These are phyloP conservation scores for Diutina neorugosa DNA, from an alignment of 1,139 yeast species.

Conservation along the genomic window DNA sequence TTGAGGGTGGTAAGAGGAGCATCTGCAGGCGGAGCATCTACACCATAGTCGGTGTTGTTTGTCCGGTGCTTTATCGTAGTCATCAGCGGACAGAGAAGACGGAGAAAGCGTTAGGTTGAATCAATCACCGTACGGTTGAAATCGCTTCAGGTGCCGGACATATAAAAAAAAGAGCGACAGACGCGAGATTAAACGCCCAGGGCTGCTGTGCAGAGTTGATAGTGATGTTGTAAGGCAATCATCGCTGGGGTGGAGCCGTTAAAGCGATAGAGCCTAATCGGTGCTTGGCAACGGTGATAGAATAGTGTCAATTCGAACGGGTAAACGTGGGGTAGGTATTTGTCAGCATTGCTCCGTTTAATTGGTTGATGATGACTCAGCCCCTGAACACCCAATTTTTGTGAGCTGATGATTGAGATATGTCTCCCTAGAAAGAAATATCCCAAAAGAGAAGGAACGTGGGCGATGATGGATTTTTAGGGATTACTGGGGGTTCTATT, in stretches of 20 bases:
- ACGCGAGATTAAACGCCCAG: neutral
- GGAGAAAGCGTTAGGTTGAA: neutral
- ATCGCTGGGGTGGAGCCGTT: neutral
- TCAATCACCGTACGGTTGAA: neutral
- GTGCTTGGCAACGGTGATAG: neutral
- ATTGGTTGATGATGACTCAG: neutral
- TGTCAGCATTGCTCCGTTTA: no score
- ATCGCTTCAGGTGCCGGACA: neutral
- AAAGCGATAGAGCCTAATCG: neutral
- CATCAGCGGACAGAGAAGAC: conserved; percentile 5
- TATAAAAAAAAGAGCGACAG: no score
- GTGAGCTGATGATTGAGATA: neutral
- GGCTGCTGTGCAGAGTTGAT: neutral
- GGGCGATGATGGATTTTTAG: no score
- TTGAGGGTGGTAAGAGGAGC: conserved; percentile 28
- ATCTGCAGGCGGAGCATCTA: conserved; percentile 33
- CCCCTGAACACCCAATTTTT: neutral
- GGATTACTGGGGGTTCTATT: neutral
- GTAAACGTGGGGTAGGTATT: no score
- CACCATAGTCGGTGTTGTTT: conserved; percentile 22
- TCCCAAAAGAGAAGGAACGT: neutral
- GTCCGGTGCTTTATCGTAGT: conserved; percentile 23
- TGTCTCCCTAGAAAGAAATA: no score
- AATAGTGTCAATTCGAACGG: no score
- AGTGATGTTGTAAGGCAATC: neutral